Base-by-base conservation (phyloP, 2,329 filamentous ascomycete genomes). In the Colletotrichum filicis region DNA sequence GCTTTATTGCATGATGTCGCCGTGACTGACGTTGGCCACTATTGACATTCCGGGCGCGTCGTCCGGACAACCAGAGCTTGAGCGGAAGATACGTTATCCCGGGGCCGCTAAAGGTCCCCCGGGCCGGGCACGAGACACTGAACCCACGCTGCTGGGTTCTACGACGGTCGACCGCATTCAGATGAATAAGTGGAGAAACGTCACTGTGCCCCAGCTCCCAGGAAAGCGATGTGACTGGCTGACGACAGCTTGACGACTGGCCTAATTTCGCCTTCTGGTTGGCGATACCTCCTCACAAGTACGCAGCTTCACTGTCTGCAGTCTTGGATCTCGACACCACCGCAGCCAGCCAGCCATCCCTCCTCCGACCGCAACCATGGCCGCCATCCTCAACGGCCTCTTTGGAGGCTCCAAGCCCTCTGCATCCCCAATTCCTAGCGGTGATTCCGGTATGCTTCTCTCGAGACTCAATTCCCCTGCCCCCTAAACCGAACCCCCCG, bases 391-490 rank as follows among this genome's bases (percentile, higher is more conserved):
- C 77, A 93, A 93, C 83, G 90, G 90, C 80, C 83, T 94, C 79
- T 90, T 95, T 78, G 92, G 92, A 79, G 92, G 89, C 80, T 87
- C 87, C 80, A 92, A 94, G 86, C 86, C 91, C 75, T 83, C 85
- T 59, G 85, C 85, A 76, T 87, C 86, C 76, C 83, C 86, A 49
- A 82, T 85, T 64, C 83, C 87, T 56, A 83, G 84, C 75, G 87
- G 83, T 73, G 92, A 94, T 83, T 88, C 92, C 77, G 92, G 92
- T 94, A 86, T 79, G 89, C 84, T 32, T 26, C 42, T 30, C 37
- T 46, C 32, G 26, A 46, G 71, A 49, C 66, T 76, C 62, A 61
- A 70, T 65, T 69, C 61, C 56, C 53, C 53, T 60, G 37, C 22
- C 24, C 46, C n/a, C 52, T 19, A 63, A 22, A 55, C 9, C 7